These are phyloP conservation scores for Pseudopediastrum boryanum DNA, from an alignment of 139 green algal species.

Conservation along the genomic window DNA sequence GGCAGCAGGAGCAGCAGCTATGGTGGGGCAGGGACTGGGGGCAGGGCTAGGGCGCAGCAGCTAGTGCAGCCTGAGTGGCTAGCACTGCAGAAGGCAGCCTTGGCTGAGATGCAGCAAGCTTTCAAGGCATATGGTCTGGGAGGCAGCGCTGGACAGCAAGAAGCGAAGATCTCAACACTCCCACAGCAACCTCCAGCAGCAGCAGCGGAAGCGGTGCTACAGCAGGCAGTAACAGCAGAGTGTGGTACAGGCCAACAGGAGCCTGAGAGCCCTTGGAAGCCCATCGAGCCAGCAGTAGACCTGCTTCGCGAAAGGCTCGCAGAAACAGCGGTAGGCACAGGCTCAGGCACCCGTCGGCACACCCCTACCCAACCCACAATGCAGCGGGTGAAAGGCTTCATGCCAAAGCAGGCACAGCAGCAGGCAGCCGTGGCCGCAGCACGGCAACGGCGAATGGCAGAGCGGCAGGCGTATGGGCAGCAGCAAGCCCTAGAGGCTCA, in stretches of 20 bases:
- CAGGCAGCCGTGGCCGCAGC: constrained; percentile 21
- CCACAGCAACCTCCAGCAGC: no score
- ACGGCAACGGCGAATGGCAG: background rate
- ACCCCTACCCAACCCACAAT: no score
- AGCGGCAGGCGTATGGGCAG: constrained; percentile 2
- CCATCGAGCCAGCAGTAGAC: no score
- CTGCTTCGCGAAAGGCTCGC: no score
- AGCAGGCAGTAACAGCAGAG: no score
- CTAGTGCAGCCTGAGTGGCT: background rate
- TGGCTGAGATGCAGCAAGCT: no score
- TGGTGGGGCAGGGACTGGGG: background rate
- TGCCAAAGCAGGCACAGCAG: no score
- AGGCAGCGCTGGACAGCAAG: background rate
- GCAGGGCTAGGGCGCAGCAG: background rate
- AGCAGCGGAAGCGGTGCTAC: no score
- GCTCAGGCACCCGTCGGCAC: no score
- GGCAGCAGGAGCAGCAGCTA: constrained; percentile 23
- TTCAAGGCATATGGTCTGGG: background rate
- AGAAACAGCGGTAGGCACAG: constrained; percentile 4
- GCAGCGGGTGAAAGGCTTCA: background rate
- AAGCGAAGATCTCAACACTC: background rate
- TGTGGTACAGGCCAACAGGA: no score
- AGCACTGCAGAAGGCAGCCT: background rate
- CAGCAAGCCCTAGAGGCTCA: constrained; percentile 19
- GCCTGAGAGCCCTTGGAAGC: no score